Conservation (phyloP, 495 filamentous ascomycete species). For the Parmelia sp. region DNA sequence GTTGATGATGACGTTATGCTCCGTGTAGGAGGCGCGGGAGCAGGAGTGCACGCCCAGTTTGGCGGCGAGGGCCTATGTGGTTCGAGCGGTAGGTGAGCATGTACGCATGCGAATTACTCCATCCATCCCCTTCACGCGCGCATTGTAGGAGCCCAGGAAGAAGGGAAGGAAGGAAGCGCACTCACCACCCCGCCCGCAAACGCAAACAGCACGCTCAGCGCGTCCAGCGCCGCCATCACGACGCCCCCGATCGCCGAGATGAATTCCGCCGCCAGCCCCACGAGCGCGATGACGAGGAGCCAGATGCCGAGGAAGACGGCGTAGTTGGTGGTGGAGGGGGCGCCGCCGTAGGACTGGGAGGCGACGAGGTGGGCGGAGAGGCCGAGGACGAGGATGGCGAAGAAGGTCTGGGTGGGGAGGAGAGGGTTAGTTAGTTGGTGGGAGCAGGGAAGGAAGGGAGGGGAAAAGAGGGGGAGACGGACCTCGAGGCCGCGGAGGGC, state of each 20-base stretch:
- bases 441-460: background rate
- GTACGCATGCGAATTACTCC: too few relatives aligned
- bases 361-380: constrained; percentile 26
- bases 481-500: constrained; percentile 21
- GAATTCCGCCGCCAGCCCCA: constrained; percentile 54
- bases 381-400: constrained; percentile 24
- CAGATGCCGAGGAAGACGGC: constrained; percentile 24
- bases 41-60: constrained; percentile 23
- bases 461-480: background rate
- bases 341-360: constrained; percentile 20
- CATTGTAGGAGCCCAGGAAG: background rate
- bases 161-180: constrained; percentile 7
- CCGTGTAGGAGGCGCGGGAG: constrained; percentile 36
- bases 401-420: constrained; percentile 18
- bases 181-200: constrained; percentile 58
- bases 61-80: constrained; percentile 17
- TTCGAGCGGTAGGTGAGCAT: background rate
- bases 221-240: constrained; percentile 49
- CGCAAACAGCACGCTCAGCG: constrained; percentile 56
- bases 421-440: background rate
- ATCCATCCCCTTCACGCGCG: too few relatives aligned
- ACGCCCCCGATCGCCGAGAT: constrained; percentile 43
- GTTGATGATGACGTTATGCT: constrained; percentile 53
- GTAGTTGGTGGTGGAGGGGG: constrained; percentile 22
- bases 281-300: constrained; percentile 54